These are phyloP conservation scores for Decorospora gaudefroyi DNA, from an alignment of 2,329 filamentous ascomycete species.

Conservation along the genomic window DNA sequence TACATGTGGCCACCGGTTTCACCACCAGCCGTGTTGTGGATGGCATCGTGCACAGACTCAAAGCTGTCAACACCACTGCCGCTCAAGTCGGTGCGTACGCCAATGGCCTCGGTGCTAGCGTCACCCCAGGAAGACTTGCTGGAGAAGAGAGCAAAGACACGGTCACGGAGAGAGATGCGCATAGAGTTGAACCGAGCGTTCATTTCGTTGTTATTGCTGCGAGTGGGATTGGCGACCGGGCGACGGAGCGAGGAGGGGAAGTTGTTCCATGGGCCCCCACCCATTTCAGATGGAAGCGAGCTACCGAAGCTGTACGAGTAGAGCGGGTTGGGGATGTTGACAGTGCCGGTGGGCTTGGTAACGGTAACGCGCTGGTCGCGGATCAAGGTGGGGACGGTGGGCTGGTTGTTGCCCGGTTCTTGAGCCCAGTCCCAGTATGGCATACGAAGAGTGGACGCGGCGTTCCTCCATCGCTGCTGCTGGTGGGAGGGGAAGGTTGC, in stretches of 20 bases:
- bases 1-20: conserved; percentile 70
- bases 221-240: conserved; percentile 39
- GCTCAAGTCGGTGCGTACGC: conserved; percentile 37
- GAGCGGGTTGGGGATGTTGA: conserved; percentile 52
- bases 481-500: conserved; percentile 48
- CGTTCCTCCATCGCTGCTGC: conserved; percentile 48
- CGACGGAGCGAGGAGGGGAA: conserved; percentile 40
- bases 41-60: conserved; percentile 43
- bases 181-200: conserved; percentile 33
- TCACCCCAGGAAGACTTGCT: conserved; percentile 39
- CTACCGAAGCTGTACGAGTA: conserved; percentile 51
- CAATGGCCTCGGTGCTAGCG: conserved; percentile 38
- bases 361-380: conserved; percentile 50
- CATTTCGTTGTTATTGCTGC: conserved; percentile 48
- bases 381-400: conserved; percentile 43
- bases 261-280: conserved; percentile 42
- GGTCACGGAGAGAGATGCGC: conserved; percentile 43
- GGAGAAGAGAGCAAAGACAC: conserved; percentile 45
- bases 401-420: conserved; percentile 37
- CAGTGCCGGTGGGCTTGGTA: conserved; percentile 49
- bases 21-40: conserved; percentile 44
- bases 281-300: conserved; percentile 61
- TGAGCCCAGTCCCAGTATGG: conserved; percentile 58
- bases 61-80: conserved; percentile 44
- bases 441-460: conserved; percentile 49